Conservation (phyloP, 129 eudicot species). For the Solidago caesia region DNA sequence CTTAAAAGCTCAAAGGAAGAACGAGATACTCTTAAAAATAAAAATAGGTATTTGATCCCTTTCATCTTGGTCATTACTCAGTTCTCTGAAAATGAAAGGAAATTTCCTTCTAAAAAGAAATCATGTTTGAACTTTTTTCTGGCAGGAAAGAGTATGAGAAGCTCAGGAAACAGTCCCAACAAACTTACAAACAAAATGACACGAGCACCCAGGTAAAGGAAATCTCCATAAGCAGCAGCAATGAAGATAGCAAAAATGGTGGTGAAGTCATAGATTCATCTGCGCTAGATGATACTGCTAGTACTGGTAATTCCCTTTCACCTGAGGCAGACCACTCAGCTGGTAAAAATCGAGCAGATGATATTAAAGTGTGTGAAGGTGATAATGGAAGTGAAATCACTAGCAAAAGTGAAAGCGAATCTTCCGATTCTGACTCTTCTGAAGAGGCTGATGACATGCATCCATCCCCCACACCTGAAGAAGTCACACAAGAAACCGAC, state of each 20-base stretch:
- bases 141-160: slow-evolving; percentile 55
- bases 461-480: slow-evolving; percentile 39
- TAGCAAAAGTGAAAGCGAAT: slow-evolving; percentile 47
- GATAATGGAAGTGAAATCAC: slow-evolving; percentile 37
- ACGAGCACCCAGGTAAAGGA: slow-evolving; percentile 40
- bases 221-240: slow-evolving; percentile 24
- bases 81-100: not conserved
- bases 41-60: slow-evolving; percentile 47
- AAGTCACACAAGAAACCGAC: slow-evolving; percentile 27
- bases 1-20: slow-evolving; percentile 62
- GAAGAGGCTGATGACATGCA: slow-evolving; percentile 46
- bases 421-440: slow-evolving; percentile 57
- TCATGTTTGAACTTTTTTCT: not conserved
- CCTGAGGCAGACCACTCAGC: slow-evolving; percentile 25
- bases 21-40: slow-evolving; percentile 44
- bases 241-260: slow-evolving; percentile 37
- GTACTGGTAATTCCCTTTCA: slow-evolving; percentile 35
- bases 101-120: not conserved
- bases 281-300: slow-evolving; percentile 38
- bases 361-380: slow-evolving; percentile 10
- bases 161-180: slow-evolving; percentile 49
- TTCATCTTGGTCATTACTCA: not conserved
- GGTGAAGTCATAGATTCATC: slow-evolving; percentile 48
- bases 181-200: slow-evolving; percentile 38
- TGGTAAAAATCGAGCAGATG: slow-evolving; percentile 23